A percentile compares a stretch with the other conserved stretches of the same genome.
Conservation (phyloP, 164 flowering plant genomes). For the Aristolochia contorta region DNA sequence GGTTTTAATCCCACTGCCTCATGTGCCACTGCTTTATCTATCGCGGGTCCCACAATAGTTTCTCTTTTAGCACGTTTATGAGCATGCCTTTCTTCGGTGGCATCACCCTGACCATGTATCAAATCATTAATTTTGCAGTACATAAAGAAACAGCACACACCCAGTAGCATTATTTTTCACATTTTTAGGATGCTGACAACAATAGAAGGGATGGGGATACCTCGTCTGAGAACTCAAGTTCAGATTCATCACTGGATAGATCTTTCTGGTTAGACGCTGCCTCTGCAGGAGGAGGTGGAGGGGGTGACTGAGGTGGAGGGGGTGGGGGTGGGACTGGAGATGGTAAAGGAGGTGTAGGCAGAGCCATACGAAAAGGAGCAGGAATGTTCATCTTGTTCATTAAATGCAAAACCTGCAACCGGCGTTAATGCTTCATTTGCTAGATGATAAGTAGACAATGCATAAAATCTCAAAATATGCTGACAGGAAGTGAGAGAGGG, state of each 20-base stretch:
- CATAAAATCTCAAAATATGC: no score
- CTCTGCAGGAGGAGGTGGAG: conserved; percentile 31
- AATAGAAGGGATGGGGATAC: conserved; percentile 18
- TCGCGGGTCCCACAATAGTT: conserved; percentile 82
- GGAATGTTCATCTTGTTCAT: conserved; percentile 99
- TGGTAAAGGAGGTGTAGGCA: conserved; percentile 90
- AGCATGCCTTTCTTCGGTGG: conserved; percentile 17
- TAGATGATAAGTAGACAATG: no score
- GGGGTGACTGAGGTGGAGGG: conserved; percentile 21
- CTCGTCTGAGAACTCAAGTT: conserved; percentile 89
- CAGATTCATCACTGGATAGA: conserved; percentile 79
- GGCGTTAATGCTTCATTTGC: not conserved
- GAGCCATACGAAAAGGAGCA: conserved; percentile 87
- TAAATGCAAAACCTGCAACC: conserved; percentile 78
- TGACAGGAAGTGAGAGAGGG: no score
- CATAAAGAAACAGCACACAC: no score
- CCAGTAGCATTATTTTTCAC: not conserved
- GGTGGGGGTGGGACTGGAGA: conserved; percentile 45
- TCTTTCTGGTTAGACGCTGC: conserved; percentile 32
- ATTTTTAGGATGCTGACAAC: no score
- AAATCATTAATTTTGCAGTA: not conserved
- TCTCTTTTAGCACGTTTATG: conserved; percentile 55
- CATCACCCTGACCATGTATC: conserved; percentile 25
- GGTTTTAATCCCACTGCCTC: conserved; percentile 89
- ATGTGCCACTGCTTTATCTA: conserved; percentile 81